Base-by-base conservation (phyloP, 148 eudicot genomes). In the Silene conica region DNA sequence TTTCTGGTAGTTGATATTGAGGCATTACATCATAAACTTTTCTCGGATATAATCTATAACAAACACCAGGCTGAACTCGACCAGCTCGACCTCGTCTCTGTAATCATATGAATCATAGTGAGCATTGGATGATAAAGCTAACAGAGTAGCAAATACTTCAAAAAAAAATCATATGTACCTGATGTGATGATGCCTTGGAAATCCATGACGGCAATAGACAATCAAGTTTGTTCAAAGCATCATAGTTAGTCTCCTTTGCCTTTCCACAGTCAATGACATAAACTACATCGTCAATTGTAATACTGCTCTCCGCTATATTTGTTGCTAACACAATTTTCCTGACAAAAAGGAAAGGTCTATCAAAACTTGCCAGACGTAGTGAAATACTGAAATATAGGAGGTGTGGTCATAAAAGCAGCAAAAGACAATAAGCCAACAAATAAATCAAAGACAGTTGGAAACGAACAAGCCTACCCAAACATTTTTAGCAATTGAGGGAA, bases 61-160 rank as follows among this genome's bases (percentile, higher is more conserved):
- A 95, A 70, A 90, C 88, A 78, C 97, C 98, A 73, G 98, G 94
- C 74, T 85, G 96, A 76, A 95, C 97, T 78, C 98, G 96, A 63
- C 98, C 98, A 38, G 97, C 98, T 71, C 98, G 97, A 31, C 98
- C 98, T 81, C 94, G 93, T 80, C 98, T 92, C 98, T 95, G 79
- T 71, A 48, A 78, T 68, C 70, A 65, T 71, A 52, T 25, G 66
- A 74, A 22, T 22, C 26, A 68, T 26, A 18, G 62, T 60, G 34
- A 77, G 45, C 62, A 70, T 13, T 23, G 61, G 25, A 55, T 55
- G 41, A 48, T 22, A 72, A 59, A 11, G 58, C 46, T 13, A 55
- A 56, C 16, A 72, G 11, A 50, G 56, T 22, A 72, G 13, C 28
- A 48, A 52, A 77, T 26, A 43, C 22, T 22, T 21, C 14, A 12